Evolutionary conservation across 2,329 filamentous ascomycete genomes (phyloP), one percentile per base, ranked within the genome.

Genomic region (Diplodia scrobiculata): DNA sequence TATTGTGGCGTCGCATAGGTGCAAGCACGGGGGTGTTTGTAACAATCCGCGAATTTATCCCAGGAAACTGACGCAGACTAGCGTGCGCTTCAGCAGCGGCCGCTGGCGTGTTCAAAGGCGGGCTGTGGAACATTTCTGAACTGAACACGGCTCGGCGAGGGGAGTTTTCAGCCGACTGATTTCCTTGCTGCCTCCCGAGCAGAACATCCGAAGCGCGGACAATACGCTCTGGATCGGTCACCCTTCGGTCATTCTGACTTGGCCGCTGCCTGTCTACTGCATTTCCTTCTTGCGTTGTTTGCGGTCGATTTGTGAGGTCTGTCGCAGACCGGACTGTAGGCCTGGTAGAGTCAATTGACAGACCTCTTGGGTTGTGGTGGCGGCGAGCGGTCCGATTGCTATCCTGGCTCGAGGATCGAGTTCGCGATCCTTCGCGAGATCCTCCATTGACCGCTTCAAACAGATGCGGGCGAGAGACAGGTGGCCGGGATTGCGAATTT

Each of bases 311-410:
- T 19, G 76, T 76, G 1, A 92, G 78, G 72, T 92, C 89, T 1
- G 86, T 89, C 54, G 88, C 85, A 19, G 90, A 91, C 25, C 85
- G 84, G 25, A 84, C 81, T 13, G 85, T 83, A 50, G 84, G 82
- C 62, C 82, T 71, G 38, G 45, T 11, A 64, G 66, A 14, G 75
- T 73, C 63, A 45, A 55, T 65, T 11, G 63, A 65, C 71, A 68
- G 50, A 70, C 59, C 51, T 73, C 73, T 51, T 66, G 76, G 67
- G 72, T 74, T 63, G 65, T 75, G 72, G 21, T 75, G 72, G 21
- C 76, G 71, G 27, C 74, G 72, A 32, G 73, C 68, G 34, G 75
- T 76, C 47, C 74, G 71, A n/a, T 74, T 75, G 67, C 84, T 83
- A 27, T 81, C 69, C 79, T 79, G 71, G 73, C 80, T 76, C 69